Evolutionary conservation across 169 alveolate species (phyloP).

Genomic region (Cryptosporidium baileyi): DNA sequence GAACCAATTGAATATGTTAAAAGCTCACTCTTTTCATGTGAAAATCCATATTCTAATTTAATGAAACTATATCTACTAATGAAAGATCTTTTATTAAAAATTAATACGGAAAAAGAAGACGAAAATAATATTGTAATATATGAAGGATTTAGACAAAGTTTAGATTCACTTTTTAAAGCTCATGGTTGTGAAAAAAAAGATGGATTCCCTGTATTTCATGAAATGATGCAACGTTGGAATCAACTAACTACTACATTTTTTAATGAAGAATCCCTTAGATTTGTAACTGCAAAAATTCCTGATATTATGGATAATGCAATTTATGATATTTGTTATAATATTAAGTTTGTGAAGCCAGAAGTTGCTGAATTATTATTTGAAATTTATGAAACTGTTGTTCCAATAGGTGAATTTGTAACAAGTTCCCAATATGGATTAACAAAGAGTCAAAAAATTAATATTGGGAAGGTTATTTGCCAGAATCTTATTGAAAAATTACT

Average conservation of each 20-base stretch:
- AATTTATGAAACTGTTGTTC: slow-evolving; percentile 18
- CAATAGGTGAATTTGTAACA: slow-evolving; percentile 30
- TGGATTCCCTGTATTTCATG: slow-evolving; percentile 28
- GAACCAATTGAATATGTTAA: not conserved
- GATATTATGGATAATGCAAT: slow-evolving; percentile 43
- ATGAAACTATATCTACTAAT: not conserved
- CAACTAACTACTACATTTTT: slow-evolving; percentile 25
- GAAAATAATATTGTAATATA: not conserved
- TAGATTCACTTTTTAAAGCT: slow-evolving; percentile 7
- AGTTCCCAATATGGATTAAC: slow-evolving; percentile 40
- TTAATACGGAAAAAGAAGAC: not conserved
- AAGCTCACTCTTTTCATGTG: slow-evolving; percentile 21
- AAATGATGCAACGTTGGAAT: slow-evolving; percentile 38
- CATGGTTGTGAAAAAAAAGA: slow-evolving; percentile 15
- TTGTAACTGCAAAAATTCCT: slow-evolving; percentile 19
- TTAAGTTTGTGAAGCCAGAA: not conserved
- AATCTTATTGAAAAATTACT: slow-evolving; percentile 3
- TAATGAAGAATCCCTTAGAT: slow-evolving; percentile 32
- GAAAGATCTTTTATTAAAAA: not conserved
- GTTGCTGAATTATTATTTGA: slow-evolving; percentile 2
- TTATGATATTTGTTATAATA: slow-evolving; percentile 6
- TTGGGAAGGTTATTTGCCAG: not conserved
- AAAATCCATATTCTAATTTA: not conserved
- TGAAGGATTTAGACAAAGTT: slow-evolving; percentile 21
- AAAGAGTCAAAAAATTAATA: not conserved